Evolutionary conservation across 768 basidiomycete species (phyloP).

Genomic region (Lactarius hatsudake): DNA sequence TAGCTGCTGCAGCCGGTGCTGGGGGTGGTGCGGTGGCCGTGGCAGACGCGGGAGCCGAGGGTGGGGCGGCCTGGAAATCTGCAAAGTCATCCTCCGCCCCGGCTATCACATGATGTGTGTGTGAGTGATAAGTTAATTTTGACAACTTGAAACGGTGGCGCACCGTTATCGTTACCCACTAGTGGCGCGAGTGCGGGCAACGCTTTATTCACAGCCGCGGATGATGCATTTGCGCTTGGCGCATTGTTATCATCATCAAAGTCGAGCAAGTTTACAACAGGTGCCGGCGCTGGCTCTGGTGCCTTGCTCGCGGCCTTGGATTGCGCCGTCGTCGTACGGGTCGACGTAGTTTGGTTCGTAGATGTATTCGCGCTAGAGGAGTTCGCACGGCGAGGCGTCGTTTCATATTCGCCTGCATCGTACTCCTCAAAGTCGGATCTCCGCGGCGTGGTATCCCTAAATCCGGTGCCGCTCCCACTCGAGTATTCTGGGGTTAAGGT

Average conservation of each 20-base stretch:
- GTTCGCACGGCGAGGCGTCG: slow-evolving; percentile 41
- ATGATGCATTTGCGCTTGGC: slow-evolving; percentile 9
- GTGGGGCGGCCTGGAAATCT: slow-evolving; percentile 78
- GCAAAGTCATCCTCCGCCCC: slow-evolving; percentile 74
- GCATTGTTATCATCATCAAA: slow-evolving; percentile 66
- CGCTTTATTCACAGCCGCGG: slow-evolving; percentile 48
- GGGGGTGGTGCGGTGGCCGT: slow-evolving; percentile 37
- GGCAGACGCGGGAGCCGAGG: slow-evolving; percentile 50
- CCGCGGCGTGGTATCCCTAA: slow-evolving; percentile 55
- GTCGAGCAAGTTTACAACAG: slow-evolving; percentile 67
- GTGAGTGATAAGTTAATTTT: neutral
- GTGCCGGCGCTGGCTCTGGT: slow-evolving; percentile 43
- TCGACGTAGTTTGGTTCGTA: slow-evolving; percentile 36
- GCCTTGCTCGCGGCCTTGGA: slow-evolving; percentile 32
- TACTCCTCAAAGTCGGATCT: slow-evolving; percentile 82
- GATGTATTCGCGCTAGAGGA: slow-evolving; percentile 34
- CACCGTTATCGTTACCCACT: slow-evolving; percentile 31
- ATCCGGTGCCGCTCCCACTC: slow-evolving; percentile 49
- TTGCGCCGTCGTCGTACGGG: slow-evolving; percentile 32
- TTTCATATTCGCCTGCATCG: slow-evolving; percentile 94
- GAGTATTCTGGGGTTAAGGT: slow-evolving; percentile 21
- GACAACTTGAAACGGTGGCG: neutral
- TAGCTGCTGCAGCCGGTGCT: slow-evolving; percentile 3
- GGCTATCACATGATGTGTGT: neutral
- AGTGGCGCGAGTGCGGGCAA: slow-evolving; percentile 44